phyloP scores from a whole-genome alignment of 805 yeast species.

The Kuraishia ogatae region DNA sequence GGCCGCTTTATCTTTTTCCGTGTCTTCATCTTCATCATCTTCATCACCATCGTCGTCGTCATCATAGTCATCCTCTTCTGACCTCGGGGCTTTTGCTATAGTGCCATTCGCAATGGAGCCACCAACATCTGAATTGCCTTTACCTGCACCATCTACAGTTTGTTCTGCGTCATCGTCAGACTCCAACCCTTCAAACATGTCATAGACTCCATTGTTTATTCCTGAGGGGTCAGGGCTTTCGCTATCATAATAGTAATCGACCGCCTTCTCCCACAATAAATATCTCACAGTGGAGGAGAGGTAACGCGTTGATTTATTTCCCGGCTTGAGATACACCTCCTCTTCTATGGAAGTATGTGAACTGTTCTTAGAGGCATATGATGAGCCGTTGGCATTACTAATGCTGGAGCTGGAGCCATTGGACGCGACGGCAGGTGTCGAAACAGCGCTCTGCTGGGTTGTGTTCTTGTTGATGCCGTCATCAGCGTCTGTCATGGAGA shows the following conservation, averaged over 20 bases:
- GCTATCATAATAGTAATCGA: conserved; percentile 32
- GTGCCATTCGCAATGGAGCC: not conserved
- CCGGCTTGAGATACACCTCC: conserved; percentile 33
- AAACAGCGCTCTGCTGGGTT: not conserved
- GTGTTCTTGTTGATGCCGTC: conserved; percentile 4
- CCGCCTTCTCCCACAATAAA: conserved; percentile 64
- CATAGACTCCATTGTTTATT: conserved; percentile 2
- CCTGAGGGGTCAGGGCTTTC: conserved; percentile 12
- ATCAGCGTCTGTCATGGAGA: conserved; percentile 7
- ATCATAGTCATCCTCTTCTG: conserved; percentile 22
- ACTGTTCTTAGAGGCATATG: not conserved
- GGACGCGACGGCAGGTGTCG: not conserved
- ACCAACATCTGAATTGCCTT: conserved; percentile 6
- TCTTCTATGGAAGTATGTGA: conserved; percentile 4
- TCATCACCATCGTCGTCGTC: conserved; percentile 22
- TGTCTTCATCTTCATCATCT: conserved; percentile 9
- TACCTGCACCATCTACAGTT: conserved; percentile 20
- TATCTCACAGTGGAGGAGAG: conserved; percentile 59
- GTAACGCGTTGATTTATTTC: conserved; percentile 39
- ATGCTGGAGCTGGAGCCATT: not conserved
- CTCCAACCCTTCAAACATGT: conserved; percentile 13
- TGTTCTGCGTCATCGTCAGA: conserved; percentile 18
- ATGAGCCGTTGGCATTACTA: not conserved
- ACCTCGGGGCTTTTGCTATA: conserved; percentile 8
- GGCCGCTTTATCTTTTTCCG: conserved; percentile 4